These are phyloP conservation scores for Suhomyces coccinellae DNA, from an alignment of 1,139 yeast species.

Conservation along the genomic window DNA sequence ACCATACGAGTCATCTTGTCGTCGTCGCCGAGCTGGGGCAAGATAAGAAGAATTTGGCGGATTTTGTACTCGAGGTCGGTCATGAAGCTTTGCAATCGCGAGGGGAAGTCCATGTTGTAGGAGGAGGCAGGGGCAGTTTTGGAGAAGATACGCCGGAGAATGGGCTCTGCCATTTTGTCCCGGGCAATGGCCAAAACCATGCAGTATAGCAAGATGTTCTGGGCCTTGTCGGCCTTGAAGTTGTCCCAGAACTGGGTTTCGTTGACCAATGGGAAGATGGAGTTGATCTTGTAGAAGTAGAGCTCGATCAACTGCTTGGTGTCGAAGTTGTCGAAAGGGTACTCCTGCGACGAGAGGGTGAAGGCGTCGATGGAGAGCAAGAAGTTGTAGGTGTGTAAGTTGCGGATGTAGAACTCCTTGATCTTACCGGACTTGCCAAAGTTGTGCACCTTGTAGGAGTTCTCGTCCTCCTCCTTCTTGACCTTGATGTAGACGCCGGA, in stretches of 20 bases:
- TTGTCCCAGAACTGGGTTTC: slow-evolving; percentile 32
- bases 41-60: slow-evolving; percentile 32
- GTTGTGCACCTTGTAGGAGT: slow-evolving; percentile 16
- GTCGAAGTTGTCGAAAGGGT: slow-evolving; percentile 24
- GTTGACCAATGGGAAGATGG: slow-evolving; percentile 35
- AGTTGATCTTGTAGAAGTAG: slow-evolving; percentile 35
- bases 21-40: slow-evolving; percentile 41
- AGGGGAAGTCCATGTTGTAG: slow-evolving; percentile 12
- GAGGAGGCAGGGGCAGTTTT: slow-evolving; percentile 9
- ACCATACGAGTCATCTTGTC: slow-evolving; percentile 34
- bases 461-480: slow-evolving; percentile 11
- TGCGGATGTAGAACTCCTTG: slow-evolving; percentile 19
- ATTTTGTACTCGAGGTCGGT: slow-evolving; percentile 38
- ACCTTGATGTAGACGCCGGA: slow-evolving; percentile 29
- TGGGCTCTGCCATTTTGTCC: slow-evolving; percentile 31
- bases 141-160: slow-evolving; percentile 23
- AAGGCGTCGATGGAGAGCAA: slow-evolving; percentile 34
- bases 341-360: slow-evolving; percentile 29
- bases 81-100: slow-evolving; percentile 21
- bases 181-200: slow-evolving; percentile 31
- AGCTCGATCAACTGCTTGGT: slow-evolving; percentile 28
- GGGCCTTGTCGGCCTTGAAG: slow-evolving; percentile 23
- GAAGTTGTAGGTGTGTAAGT: slow-evolving; percentile 20
- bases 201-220: slow-evolving; percentile 28
- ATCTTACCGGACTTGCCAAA: slow-evolving; percentile 17